phyloP scores from a whole-genome alignment of 2,329 filamentous ascomycete genomes.

The Aspergillus sp. region DNA sequence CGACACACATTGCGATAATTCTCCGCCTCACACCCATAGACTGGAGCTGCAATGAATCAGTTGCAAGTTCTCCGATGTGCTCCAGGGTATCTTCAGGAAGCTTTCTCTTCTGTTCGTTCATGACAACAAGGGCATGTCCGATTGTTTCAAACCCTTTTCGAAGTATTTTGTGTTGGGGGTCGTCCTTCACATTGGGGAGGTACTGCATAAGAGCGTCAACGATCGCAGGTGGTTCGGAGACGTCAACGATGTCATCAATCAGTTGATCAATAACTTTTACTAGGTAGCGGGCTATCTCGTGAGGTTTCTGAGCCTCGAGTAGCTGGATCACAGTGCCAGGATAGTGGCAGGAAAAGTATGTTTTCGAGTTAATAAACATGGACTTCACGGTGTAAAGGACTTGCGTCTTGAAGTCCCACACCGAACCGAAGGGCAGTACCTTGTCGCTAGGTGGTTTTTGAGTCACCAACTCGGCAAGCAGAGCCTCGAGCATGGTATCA shows the following conservation, averaged over 20 bases:
- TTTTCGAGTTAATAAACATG: neutral
- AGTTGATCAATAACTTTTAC: neutral
- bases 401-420: constrained; percentile 38
- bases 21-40: constrained; percentile 22
- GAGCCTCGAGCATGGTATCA: constrained; percentile 37
- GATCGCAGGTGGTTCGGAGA: neutral
- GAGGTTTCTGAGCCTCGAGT: neutral
- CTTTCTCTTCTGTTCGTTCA: neutral
- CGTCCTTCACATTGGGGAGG: neutral
- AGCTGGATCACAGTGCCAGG: neutral
- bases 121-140: neutral
- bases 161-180: neutral
- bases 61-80: neutral
- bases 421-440: constrained; percentile 22
- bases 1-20: constrained; percentile 36
- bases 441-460: constrained; percentile 33
- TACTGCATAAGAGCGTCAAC: neutral
- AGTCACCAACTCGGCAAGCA: constrained; percentile 41
- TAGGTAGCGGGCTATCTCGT: neutral
- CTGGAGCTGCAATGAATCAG: neutral
- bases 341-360: neutral
- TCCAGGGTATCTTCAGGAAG: neutral
- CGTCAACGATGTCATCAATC: neutral
- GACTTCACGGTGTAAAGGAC: neutral
- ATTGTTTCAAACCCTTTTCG: neutral